Evolutionary conservation across 495 filamentous ascomycete species (phyloP).

Genomic region (Pyronema domesticum): DNA sequence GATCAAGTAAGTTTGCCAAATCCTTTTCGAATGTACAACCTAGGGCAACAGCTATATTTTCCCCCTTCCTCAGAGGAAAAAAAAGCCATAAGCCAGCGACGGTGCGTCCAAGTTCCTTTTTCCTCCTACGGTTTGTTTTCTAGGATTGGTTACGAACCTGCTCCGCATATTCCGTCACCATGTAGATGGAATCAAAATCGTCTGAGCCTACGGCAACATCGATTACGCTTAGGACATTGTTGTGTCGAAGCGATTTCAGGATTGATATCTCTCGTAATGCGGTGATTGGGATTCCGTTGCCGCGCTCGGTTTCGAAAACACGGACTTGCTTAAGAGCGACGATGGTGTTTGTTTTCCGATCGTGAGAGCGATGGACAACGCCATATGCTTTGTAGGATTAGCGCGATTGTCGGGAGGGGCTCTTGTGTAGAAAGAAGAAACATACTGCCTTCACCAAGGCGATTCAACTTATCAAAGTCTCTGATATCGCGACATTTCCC

Average conservation of each 20-base stretch:
- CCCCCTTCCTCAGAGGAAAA: conserved; percentile 27
- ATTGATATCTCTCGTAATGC: conserved; percentile 32
- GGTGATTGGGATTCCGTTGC: conserved; percentile 33
- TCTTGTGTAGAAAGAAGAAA: background rate
- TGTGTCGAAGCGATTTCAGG: conserved; percentile 28
- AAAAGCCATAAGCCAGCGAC: conserved; percentile 30
- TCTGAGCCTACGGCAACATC: conserved; percentile 29
- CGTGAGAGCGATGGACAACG: conserved; percentile 29
- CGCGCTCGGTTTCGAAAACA: conserved; percentile 28
- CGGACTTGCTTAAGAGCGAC: conserved; percentile 32
- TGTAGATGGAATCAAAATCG: conserved; percentile 29
- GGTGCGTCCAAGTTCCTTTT: conserved; percentile 26
- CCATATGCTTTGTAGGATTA: conserved; percentile 26
- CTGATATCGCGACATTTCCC: conserved; percentile 28
- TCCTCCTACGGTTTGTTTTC: no score
- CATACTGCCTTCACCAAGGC: conserved; percentile 31
- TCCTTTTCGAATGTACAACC: conserved; percentile 22
- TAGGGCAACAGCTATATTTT: conserved; percentile 7
- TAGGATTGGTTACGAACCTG: conserved; percentile 28
- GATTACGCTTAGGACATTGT: conserved; percentile 30
- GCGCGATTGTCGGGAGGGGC: background rate
- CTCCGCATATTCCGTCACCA: conserved; percentile 36
- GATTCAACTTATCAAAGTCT: conserved; percentile 29
- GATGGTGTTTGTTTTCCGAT: conserved; percentile 22
- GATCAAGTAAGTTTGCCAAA: conserved; percentile 31